Evolutionary conservation across 75 land plant genomes (phyloP).

Genomic region (Pseudotsuga menziesii): DNA sequence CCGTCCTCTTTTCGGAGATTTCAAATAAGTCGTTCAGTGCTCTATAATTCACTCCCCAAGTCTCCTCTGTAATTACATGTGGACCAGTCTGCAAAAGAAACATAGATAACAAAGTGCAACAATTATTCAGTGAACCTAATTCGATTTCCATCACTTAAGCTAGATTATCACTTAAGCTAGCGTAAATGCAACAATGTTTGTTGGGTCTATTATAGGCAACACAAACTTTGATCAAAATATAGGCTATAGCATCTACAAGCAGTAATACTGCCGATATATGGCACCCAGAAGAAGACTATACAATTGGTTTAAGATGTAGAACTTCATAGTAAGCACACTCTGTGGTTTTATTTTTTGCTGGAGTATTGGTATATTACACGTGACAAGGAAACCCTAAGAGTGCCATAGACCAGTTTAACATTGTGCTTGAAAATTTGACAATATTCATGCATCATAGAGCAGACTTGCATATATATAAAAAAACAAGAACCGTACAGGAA

Average conservation of each 20-base stretch:
- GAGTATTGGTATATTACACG: neutral
- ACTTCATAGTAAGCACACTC: no score
- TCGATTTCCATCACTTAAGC: neutral
- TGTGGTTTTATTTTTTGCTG: neutral
- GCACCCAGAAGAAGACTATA: no score
- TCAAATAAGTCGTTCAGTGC: slow-evolving; percentile 58
- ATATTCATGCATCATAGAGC: neutral
- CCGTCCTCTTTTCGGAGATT: slow-evolving; percentile 31
- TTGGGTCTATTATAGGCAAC: neutral
- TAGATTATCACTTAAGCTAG: neutral
- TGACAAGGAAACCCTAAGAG: slow-evolving; percentile 4
- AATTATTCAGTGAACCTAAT: neutral
- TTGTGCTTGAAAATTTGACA: neutral
- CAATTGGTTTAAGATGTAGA: no score
- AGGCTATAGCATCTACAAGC: no score
- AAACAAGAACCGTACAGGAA: neutral
- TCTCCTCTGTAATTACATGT: slow-evolving; percentile 31
- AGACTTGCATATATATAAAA: neutral
- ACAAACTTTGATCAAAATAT: no score
- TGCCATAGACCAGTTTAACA: neutral
- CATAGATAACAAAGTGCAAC: neutral
- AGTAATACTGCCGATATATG: no score
- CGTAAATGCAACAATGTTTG: slow-evolving; percentile 2
- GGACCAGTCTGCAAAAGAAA: slow-evolving; percentile 55
- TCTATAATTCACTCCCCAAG: slow-evolving; percentile 69